Conservation (phyloP, 106 monocot species). For the Platanthera guangdongensis region DNA sequence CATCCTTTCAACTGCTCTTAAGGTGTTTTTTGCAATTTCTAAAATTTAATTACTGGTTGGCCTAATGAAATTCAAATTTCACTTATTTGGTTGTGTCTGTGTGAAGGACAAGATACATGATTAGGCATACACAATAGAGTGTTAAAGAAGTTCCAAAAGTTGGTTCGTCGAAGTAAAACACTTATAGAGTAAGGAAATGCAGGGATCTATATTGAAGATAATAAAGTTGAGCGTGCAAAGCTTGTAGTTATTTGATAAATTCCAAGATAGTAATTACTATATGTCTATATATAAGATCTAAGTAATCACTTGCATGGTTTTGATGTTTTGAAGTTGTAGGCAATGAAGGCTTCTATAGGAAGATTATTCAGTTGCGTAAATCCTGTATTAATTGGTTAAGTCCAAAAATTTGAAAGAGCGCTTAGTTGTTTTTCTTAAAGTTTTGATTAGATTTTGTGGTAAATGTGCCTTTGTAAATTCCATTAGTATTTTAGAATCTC, state of each 20-base stretch:
- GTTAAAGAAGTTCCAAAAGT: no score
- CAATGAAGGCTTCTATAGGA: neutral
- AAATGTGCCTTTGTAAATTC: neutral
- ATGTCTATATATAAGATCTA: neutral
- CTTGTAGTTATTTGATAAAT: no score
- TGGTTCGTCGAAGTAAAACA: neutral
- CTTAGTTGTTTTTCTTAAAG: neutral
- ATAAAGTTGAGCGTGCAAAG: no score
- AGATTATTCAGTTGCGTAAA: neutral
- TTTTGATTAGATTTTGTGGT: neutral
- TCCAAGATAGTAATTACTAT: no score
- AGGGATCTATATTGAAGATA: no score
- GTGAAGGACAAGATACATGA: neutral
- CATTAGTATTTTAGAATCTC: neutral
- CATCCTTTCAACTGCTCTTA: neutral
- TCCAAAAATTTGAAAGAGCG: neutral
- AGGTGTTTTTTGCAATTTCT: neutral
- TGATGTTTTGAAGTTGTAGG: neutral
- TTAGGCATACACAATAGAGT: neutral
- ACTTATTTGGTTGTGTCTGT: neutral
- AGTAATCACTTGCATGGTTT: neutral
- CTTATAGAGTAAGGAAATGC: neutral
- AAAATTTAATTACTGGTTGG: neutral
- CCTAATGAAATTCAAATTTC: neutral
- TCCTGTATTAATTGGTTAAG: neutral